These are phyloP conservation scores for Candida oleophila DNA, from an alignment of 805 yeast species.

Conservation along the genomic window DNA sequence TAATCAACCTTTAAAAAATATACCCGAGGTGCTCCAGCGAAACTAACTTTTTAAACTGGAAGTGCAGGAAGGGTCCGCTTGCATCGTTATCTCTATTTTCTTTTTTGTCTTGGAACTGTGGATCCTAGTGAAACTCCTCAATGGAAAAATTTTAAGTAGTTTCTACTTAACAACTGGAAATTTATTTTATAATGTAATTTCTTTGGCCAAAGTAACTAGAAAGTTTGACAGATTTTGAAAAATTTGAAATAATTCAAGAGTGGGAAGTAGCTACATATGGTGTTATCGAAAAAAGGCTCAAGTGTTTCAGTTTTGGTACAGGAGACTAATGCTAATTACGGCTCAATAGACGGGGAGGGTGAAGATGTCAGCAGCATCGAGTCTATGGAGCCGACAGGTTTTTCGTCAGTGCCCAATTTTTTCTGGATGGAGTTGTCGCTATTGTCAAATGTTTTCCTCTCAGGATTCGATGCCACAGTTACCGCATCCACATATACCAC, in stretches of 20 bases:
- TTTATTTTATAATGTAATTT: no score
- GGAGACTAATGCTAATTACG: neutral
- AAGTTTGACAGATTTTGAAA: no score
- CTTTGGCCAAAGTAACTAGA: no score
- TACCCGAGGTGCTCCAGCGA: neutral
- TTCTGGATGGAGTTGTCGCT: conserved; percentile 32
- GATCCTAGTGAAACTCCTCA: neutral
- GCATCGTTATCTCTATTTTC: neutral
- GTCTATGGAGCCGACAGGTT: conserved; percentile 1
- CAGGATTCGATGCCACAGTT: conserved; percentile 49
- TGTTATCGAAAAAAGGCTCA: neutral
- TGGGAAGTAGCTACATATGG: neutral
- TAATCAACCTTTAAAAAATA: no score
- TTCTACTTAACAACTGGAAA: neutral
- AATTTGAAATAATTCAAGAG: no score
- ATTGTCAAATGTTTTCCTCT: conserved; percentile 38
- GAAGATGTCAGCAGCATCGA: neutral
- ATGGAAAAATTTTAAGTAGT: no score
- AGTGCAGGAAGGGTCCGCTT: neutral
- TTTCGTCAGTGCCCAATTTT: conserved; percentile 19
- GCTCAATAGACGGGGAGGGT: neutral
- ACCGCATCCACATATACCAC: conserved; percentile 49
- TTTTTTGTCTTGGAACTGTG: neutral
- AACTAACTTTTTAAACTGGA: neutral
- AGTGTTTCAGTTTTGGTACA: neutral